Percentiles rank a stretch among this genome's conserved stretches.
These are phyloP conservation scores for Fusarium albosuccineum DNA, from an alignment of 2,329 filamentous ascomycete genomes.

Conservation along the genomic window DNA sequence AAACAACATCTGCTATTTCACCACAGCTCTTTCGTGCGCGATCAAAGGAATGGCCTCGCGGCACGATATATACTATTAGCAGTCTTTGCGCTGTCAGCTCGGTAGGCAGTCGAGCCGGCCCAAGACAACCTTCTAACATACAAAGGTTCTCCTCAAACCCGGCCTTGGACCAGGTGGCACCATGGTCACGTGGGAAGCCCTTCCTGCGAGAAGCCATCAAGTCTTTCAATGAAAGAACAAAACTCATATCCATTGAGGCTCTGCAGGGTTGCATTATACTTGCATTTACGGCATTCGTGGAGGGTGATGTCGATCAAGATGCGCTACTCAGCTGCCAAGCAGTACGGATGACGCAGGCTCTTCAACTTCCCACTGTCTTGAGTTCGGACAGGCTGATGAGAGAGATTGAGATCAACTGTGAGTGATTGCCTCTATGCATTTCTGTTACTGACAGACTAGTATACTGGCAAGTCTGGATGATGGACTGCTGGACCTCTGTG, in stretches of 20 bases:
- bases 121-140: background rate
- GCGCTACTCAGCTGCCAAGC: background rate
- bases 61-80: background rate
- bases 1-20: background rate
- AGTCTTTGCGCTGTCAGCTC: background rate
- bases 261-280: constrained; percentile 1
- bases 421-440: background rate
- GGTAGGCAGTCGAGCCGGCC: background rate
- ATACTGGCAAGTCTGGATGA: constrained; percentile 10
- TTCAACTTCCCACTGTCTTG: background rate
- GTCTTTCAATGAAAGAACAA: background rate
- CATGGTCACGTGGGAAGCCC: constrained; percentile 1
- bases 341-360: constrained; percentile 6
- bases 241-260: background rate
- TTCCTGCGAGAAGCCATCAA: constrained; percentile 4
- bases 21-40: background rate
- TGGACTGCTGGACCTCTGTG: constrained; percentile 1
- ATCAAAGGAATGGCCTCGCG: background rate
- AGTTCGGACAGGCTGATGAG: background rate
- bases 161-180: background rate
- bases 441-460: background rate
- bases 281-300: background rate
- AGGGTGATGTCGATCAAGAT: background rate
- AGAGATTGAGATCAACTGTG: constrained; percentile 1
- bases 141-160: constrained; percentile 1